phyloP scores from a whole-genome alignment of 2,329 filamentous ascomycete species.

The Aspergillus novoparasiticus region DNA sequence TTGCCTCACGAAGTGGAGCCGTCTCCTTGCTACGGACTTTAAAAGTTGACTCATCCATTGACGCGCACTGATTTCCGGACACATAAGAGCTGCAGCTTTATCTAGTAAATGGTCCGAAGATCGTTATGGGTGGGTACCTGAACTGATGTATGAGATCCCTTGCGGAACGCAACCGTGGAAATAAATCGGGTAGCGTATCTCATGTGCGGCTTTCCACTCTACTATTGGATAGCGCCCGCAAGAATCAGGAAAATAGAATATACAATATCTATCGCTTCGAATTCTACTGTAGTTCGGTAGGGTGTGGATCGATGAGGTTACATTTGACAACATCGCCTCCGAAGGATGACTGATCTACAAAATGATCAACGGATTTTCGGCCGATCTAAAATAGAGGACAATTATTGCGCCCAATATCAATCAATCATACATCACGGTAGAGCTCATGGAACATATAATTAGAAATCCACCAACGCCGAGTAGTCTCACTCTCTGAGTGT shows the following conservation, averaged over 20 bases:
- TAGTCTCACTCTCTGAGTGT: neutral
- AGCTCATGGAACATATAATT: neutral
- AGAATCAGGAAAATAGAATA: neutral
- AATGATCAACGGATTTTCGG: neutral
- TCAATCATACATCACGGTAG: neutral
- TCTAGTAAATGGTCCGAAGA: neutral
- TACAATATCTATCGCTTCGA: neutral
- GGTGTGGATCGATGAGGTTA: neutral
- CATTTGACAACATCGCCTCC: neutral
- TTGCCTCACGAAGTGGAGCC: neutral
- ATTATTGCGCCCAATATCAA: neutral
- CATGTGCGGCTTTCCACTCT: neutral
- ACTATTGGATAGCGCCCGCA: too few species aligned
- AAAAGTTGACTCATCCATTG: neutral
- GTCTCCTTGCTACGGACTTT: neutral
- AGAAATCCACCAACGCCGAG: constrained; percentile 9
- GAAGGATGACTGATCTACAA: neutral
- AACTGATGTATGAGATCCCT: neutral
- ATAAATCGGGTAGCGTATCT: neutral
- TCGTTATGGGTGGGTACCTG: neutral
- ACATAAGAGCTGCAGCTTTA: neutral
- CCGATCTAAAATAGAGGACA: neutral
- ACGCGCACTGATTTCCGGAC: neutral
- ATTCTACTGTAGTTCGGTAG: neutral
- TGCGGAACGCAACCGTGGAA: neutral